A percentile compares a stretch with the other conserved stretches of the same genome.
Evolutionary conservation across 2,329 filamentous ascomycete genomes (phyloP).

Genomic region (Penicillium frequentans): DNA sequence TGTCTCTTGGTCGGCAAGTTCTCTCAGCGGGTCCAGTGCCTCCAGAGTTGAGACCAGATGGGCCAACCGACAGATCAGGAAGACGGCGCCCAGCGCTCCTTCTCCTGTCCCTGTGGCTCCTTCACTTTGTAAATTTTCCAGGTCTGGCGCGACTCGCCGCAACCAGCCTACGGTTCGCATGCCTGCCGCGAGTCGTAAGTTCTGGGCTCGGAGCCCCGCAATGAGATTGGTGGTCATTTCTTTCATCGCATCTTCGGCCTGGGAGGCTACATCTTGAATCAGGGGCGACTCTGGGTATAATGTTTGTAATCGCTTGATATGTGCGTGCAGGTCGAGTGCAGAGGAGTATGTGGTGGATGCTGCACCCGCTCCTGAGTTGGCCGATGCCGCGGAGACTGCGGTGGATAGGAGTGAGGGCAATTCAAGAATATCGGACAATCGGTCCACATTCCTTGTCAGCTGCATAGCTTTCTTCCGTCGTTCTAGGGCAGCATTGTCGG

Average conservation of each 20-base stretch:
- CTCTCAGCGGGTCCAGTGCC: constrained; percentile 79
- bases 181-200: constrained; percentile 82
- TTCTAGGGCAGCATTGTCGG: constrained; percentile 68
- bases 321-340: constrained; percentile 87
- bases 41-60: constrained; percentile 78
- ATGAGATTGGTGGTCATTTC: constrained; percentile 86
- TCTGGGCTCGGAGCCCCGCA: constrained; percentile 69
- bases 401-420: constrained; percentile 82
- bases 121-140: constrained; percentile 52
- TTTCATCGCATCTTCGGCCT: constrained; percentile 85
- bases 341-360: constrained; percentile 75
- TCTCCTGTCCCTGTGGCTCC: constrained; percentile 47
- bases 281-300: constrained; percentile 79
- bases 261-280: constrained; percentile 68
- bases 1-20: constrained; percentile 86
- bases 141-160: constrained; percentile 78
- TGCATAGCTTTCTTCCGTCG: constrained; percentile 77
- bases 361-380: constrained; percentile 36
- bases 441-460: constrained; percentile 81
- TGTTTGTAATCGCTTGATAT: constrained; percentile 80
- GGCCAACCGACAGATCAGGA: constrained; percentile 80
- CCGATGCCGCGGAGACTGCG: constrained; percentile 54
- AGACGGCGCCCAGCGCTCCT: constrained; percentile 75
- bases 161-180: constrained; percentile 92
- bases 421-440: constrained; percentile 86